Evolutionary conservation across 768 basidiomycete genomes (phyloP).

Genomic region (Hysterangium stoloniferum): DNA sequence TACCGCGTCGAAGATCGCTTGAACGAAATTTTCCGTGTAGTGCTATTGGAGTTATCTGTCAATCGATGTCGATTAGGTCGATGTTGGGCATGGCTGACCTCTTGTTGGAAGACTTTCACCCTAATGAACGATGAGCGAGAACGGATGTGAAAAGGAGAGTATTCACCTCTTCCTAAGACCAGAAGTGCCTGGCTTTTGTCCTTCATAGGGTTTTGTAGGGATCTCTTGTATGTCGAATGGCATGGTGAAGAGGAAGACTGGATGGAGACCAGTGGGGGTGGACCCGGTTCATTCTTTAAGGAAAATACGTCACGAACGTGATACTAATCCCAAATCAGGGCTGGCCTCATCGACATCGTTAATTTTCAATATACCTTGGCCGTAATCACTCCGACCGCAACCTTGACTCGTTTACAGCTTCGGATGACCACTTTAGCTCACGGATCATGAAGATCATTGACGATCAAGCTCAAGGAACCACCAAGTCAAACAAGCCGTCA

Average conservation of each 20-base stretch:
- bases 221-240: conserved; percentile 53
- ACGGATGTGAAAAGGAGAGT: conserved; percentile 13
- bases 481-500: no score
- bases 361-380: no score
- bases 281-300: no score
- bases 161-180: conserved; percentile 88
- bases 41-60: conserved; percentile 43
- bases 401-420: no score
- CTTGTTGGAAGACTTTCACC: conserved; percentile 97
- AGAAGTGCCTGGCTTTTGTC: conserved; percentile 97
- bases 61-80: background rate
- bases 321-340: no score
- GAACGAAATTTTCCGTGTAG: conserved; percentile 98
- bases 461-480: no score
- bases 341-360: no score
- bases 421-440: no score
- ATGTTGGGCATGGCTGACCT: conserved; percentile 41
- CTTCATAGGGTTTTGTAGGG: conserved; percentile 79
- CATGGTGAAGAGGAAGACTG: conserved; percentile 33
- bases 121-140: conserved; percentile 30
- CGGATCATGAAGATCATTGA: no score
- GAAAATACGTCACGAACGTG: no score
- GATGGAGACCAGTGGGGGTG: no score
- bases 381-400: no score
- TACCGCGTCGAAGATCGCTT: conserved; percentile 90